phyloP scores from a whole-genome alignment of 345 rosid genomes.

The Sonneratia alba region DNA sequence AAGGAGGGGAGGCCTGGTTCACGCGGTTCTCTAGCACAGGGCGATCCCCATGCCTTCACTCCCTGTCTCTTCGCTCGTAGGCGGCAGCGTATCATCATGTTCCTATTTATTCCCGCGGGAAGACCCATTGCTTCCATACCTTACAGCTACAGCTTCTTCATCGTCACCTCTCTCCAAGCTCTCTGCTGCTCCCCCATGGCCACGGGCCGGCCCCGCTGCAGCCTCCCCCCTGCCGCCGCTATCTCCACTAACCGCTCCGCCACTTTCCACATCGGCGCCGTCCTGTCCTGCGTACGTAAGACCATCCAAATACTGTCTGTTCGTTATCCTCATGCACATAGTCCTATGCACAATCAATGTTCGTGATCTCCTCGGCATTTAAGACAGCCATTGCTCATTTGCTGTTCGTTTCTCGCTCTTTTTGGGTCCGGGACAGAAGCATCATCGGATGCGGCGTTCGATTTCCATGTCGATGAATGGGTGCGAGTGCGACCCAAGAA shows the following conservation, averaged over 20 bases:
- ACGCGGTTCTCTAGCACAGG: not conserved
- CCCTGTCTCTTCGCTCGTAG: not conserved
- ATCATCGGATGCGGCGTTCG: constrained; percentile 22
- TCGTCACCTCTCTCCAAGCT: not conserved
- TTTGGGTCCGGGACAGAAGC: not conserved
- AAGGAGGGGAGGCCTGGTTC: not conserved
- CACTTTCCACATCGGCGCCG: not conserved
- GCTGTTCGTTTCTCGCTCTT: not conserved
- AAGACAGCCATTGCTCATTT: not conserved
- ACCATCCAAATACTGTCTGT: not conserved
- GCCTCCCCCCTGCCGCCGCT: not conserved
- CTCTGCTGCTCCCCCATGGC: not conserved
- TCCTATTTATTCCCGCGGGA: not conserved
- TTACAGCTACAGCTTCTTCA: not conserved
- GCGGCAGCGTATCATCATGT: not conserved
- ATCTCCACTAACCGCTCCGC: not conserved
- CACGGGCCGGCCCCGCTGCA: not conserved
- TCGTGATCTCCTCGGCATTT: not conserved
- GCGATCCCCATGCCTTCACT: not conserved
- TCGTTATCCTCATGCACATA: not conserved
- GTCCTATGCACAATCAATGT: not conserved
- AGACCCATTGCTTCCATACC: not conserved
- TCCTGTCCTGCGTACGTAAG: not conserved
- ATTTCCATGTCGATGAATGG: constrained; percentile 69
- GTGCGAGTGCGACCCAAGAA: constrained; percentile 37